A percentile compares a stretch with the other conserved stretches of the same genome.
phyloP scores from a whole-genome alignment of 495 filamentous ascomycete species.

The Halenospora varia region DNA sequence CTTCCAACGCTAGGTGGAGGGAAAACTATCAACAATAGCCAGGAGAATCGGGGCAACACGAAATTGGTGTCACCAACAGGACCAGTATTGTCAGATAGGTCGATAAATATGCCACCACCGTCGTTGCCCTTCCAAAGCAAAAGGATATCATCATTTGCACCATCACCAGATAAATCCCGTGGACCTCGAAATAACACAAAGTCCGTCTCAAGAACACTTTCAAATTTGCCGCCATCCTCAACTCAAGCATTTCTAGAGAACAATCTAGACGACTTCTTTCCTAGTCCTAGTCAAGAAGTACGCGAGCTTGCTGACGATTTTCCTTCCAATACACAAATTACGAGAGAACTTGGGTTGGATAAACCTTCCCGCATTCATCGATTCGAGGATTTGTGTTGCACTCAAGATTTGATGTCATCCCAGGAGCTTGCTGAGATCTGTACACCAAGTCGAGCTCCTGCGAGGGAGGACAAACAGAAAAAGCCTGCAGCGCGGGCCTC shows the following conservation, averaged over 20 bases:
- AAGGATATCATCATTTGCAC: slow-evolving; percentile 9
- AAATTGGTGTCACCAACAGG: background rate
- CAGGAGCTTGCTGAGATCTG: slow-evolving; percentile 44
- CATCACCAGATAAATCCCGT: background rate
- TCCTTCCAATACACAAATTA: slow-evolving; percentile 22
- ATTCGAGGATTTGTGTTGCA: slow-evolving; percentile 33
- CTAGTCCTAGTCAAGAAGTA: slow-evolving; percentile 41
- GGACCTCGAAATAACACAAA: background rate
- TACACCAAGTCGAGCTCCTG: slow-evolving; percentile 19
- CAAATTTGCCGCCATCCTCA: slow-evolving; percentile 26
- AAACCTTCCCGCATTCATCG: background rate
- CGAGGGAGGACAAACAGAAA: no score
- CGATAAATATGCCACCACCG: slow-evolving; percentile 17
- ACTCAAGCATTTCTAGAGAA: slow-evolving; percentile 41
- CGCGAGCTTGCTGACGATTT: slow-evolving; percentile 36
- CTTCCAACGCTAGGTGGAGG: background rate
- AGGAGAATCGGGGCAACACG: background rate
- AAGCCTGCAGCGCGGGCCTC: no score
- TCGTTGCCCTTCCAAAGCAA: background rate
- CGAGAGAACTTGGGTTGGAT: slow-evolving; percentile 9
- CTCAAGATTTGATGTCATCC: slow-evolving; percentile 44
- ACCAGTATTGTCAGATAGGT: slow-evolving; percentile 5
- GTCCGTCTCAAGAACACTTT: background rate
- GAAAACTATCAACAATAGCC: background rate
- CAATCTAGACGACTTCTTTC: slow-evolving; percentile 46